Evolutionary conservation across 2,329 filamentous ascomycete species (phyloP), one percentile per base, ranked within the genome.

Genomic region (Claviceps africana): DNA sequence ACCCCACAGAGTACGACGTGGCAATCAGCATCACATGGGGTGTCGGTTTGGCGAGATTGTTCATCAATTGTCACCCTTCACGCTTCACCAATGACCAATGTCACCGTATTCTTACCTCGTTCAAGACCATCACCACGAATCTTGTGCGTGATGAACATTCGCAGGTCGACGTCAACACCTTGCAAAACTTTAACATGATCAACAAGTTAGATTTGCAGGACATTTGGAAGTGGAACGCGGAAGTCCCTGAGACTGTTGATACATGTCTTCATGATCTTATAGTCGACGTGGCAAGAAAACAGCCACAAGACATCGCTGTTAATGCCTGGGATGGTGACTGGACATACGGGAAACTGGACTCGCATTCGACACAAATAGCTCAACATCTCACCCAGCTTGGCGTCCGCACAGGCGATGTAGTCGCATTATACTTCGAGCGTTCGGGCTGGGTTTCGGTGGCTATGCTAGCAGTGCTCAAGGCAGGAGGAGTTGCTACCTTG

Each of bases 361-460:
- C 31, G 5, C 42, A 54, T 8, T 57, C 60, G 4, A 52, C 48
- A 15, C 52, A 48, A 6, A 52, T 61, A 15, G 59, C 62, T n/a
- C 35, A 48, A 4, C 47, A 51, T 40, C 46, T 59, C 4, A 21
- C 37, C 17, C 13, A 31, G 4, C 3, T 51, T 4, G 54, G 52
- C 22, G 22, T 56, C 10, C n/a, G n/a, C 0, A 39, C 47, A 9
- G 51, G 45, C 7, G 51, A 50, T 6, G 44, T 61, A 9, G 57
- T 64, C 19, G 58, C 58, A 1, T 51, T 65, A 1, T 57, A 56
- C 19, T 59, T 62, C 13, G 58, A 62, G 17, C 64, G 62, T 51
- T 62, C 60, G 10, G 35, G 52, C 3, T 58, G 56, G 58, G 56
- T 56, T 13, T 51, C 58, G 3, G 55, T 62, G 1, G 56, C 57